Evolutionary conservation across 2,329 filamentous ascomycete species (phyloP).

Genomic region (Aureobasidium subglaciale): DNA sequence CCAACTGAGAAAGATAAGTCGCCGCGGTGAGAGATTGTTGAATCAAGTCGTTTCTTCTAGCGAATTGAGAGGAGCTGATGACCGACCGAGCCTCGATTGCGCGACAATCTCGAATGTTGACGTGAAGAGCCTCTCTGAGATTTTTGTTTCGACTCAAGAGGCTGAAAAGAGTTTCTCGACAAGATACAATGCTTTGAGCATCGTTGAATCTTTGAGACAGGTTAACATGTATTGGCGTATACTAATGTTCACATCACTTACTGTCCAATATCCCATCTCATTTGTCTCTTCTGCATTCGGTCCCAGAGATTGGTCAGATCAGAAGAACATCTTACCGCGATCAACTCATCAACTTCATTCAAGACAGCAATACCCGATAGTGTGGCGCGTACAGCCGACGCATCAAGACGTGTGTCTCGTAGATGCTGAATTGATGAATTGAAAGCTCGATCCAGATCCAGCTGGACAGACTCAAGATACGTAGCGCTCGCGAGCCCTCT

Average conservation of each 20-base stretch:
- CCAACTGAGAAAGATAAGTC: constrained; percentile 72
- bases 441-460: constrained; percentile 1
- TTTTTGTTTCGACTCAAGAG: constrained; percentile 64
- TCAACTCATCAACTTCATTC: constrained; percentile 72
- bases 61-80: constrained; percentile 65
- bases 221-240: not conserved
- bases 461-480: constrained; percentile 46
- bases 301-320: constrained; percentile 57
- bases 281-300: constrained; percentile 56
- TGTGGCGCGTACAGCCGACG: constrained; percentile 47
- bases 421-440: not conserved
- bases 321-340: constrained; percentile 43
- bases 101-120: constrained; percentile 58
- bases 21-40: constrained; percentile 84
- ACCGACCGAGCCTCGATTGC: constrained; percentile 71
- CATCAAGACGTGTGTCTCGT: constrained; percentile 30
- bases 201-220: constrained; percentile 60
- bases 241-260: constrained; percentile 38
- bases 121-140: constrained; percentile 53
- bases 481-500: constrained; percentile 67
- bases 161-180: constrained; percentile 74
- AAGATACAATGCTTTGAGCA: constrained; percentile 72
- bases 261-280: constrained; percentile 77
- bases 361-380: constrained; percentile 63
- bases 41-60: constrained; percentile 69